Conservation (phyloP, 1,284 basidiomycete genomes). For the Ganoderma sp. region DNA sequence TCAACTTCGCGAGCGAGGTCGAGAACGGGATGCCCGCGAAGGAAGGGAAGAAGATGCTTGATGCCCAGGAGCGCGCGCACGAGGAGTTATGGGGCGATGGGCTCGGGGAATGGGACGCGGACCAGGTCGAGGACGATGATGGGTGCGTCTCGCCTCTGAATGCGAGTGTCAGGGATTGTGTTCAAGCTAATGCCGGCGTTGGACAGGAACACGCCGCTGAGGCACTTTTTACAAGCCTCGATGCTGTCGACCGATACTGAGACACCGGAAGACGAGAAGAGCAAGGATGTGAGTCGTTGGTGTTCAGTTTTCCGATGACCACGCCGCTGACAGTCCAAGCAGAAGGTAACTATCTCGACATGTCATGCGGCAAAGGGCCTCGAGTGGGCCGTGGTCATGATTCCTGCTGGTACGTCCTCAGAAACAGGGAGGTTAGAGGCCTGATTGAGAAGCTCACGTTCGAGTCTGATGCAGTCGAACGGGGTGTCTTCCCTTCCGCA, state of each 20-base stretch:
- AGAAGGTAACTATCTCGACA: constrained; percentile 89
- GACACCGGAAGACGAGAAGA: constrained; percentile 61
- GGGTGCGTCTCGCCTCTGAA: constrained; percentile 13
- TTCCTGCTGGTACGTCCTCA: constrained; percentile 63
- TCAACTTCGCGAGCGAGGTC: constrained; percentile 69
- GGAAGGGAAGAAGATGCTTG: constrained; percentile 15
- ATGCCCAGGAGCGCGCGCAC: constrained; percentile 18
- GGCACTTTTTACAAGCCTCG: constrained; percentile 84
- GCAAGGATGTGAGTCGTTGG: constrained; percentile 53
- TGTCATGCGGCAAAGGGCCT: constrained; percentile 92
- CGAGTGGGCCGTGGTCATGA: constrained; percentile 89
- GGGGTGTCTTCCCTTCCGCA: constrained; percentile 81
- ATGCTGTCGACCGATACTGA: constrained; percentile 87
- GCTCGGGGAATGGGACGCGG: constrained; percentile 32
- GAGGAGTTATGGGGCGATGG: constrained; percentile 31
- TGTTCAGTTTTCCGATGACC: neutral
- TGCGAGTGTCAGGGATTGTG: neutral
- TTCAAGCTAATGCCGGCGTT: neutral
- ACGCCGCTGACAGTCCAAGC: constrained; percentile 12
- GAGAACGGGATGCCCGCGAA: constrained; percentile 35
- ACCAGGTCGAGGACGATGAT: constrained; percentile 28
- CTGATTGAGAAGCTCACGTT: neutral
- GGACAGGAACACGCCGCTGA: constrained; percentile 67
- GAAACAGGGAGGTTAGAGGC: neutral
- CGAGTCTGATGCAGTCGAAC: constrained; percentile 59